Evolutionary conservation across 2,329 filamentous ascomycete genomes (phyloP), one percentile per base, ranked within the genome.

Genomic region (Stachybotrys chlorohalonatus): DNA sequence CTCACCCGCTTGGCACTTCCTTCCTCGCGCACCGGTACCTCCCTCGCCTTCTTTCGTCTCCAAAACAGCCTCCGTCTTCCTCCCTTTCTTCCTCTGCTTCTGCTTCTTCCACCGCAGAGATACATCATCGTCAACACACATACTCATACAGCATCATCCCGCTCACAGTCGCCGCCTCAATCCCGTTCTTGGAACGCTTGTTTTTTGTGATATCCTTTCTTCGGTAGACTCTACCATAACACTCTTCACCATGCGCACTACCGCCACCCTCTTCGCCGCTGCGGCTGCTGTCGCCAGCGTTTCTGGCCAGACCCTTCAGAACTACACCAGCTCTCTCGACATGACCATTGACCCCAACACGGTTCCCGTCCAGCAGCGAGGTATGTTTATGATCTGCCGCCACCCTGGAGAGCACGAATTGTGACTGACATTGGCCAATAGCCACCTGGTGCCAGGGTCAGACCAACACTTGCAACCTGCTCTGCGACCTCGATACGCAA

Each of bases 401-500:
- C 6, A 48, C 3, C 45, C 36, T 45, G 9, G 24, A 24, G 24
- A 24, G 24, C 24, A 24, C 24, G 24, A 24, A 24, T 24, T 24
- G 24, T 24, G 47, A 65, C 53, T 24, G 42, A 30, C 45, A 31
- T 47, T 49, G n/a, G 36, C 48, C 47, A 52, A 56, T 57, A 81
- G 79, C 75, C 50, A 54, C 62, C 16, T 83, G 79, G 80, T 83
- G 80, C 66, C 64, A 63, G 53, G 78, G 72, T 47, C 70, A 83
- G 71, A 67, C 66, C 56, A 75, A 79, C 66, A 76, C 74, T 46
- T 83, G 80, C 70, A 57, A 58, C 50, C 67, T 67, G 30, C 73
- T 83, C 47, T 83, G 80, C 69, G 65, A 64, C 53, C 56, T 61
- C 54, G 59, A 64, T 53, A 65, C 70, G 17, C 58, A 65, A 6